Percentiles rank a stretch among this genome's conserved stretches.
Conservation (phyloP, 2,329 filamentous ascomycete genomes). For the Colletotrichum cuscutae region DNA sequence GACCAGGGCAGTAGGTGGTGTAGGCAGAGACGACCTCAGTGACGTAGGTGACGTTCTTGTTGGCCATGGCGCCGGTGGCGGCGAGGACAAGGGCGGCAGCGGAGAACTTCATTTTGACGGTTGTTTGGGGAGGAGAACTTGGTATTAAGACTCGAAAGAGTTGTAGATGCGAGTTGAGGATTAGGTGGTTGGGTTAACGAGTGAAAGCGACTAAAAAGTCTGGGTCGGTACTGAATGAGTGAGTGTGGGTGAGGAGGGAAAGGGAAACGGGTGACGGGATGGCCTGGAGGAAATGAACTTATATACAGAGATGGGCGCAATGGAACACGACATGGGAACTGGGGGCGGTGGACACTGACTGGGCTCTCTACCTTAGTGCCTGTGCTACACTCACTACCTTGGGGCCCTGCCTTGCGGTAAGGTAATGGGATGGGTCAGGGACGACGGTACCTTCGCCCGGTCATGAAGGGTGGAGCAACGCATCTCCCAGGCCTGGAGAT, state of each 20-base stretch:
- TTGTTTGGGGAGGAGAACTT: slow-evolving; percentile 41
- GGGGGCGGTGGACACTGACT: slow-evolving; percentile 7
- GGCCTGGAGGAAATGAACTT: slow-evolving; percentile 54
- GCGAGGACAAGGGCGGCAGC: slow-evolving; percentile 62
- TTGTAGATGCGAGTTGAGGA: slow-evolving; percentile 45
- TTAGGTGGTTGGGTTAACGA: slow-evolving; percentile 56
- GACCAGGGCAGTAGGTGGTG: slow-evolving; percentile 78
- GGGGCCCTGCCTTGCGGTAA: slow-evolving; percentile 15
- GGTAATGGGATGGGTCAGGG: slow-evolving; percentile 30
- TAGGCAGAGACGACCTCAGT: slow-evolving; percentile 74
- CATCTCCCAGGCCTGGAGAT: slow-evolving; percentile 33
- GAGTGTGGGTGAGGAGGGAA: slow-evolving; percentile 61
- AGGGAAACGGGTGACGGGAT: slow-evolving; percentile 43
- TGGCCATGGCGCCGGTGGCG: slow-evolving; percentile 57
- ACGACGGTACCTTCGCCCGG: slow-evolving; percentile 24
- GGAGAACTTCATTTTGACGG: slow-evolving; percentile 74
- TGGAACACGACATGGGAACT: slow-evolving; percentile 25
- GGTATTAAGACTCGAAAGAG: slow-evolving; percentile 44
- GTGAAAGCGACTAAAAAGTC: slow-evolving; percentile 69
- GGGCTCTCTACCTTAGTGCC: slow-evolving; percentile 10
- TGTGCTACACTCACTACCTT: slow-evolving; percentile 13
- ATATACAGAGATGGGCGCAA: slow-evolving; percentile 54
- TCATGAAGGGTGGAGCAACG: slow-evolving; percentile 28
- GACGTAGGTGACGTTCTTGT: slow-evolving; percentile 63
- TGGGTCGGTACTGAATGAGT: slow-evolving; percentile 54